Percentiles rank a stretch among this genome's conserved stretches.
Evolutionary conservation across 306 rosid genomes (phyloP).

Genomic region (Urtica urens): DNA sequence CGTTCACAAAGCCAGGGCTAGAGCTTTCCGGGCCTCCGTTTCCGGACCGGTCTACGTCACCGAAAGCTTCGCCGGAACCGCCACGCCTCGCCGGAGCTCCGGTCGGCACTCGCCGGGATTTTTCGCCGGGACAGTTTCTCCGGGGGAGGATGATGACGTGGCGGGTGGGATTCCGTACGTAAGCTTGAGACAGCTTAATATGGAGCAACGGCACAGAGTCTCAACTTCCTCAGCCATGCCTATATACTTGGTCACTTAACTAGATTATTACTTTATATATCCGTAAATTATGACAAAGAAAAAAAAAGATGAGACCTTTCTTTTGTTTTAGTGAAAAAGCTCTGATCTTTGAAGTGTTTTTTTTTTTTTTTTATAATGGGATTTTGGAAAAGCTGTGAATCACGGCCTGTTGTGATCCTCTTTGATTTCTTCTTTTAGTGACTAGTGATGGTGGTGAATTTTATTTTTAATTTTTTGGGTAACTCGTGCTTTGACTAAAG

Average conservation of each 20-base stretch:
- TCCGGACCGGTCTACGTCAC: slow-evolving; percentile 81
- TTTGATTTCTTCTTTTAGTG: slow-evolving; percentile 27
- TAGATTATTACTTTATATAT: background rate
- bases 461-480: slow-evolving; percentile 16
- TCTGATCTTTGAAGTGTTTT: slow-evolving; percentile 1
- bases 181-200: slow-evolving; percentile 73
- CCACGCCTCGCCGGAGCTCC: slow-evolving; percentile 41
- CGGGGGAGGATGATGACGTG: slow-evolving; percentile 31
- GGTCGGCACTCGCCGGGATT: slow-evolving; percentile 60
- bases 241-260: slow-evolving; percentile 60
- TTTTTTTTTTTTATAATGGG: background rate
- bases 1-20: slow-evolving; percentile 69
- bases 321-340: slow-evolving; percentile 4
- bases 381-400: slow-evolving; percentile 4
- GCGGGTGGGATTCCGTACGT: slow-evolving; percentile 59
- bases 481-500: slow-evolving; percentile 29
- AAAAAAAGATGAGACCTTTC: background rate
- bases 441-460: slow-evolving; percentile 21
- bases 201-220: slow-evolving; percentile 66
- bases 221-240: slow-evolving; percentile 78
- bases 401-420: no score
- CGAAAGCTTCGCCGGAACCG: slow-evolving; percentile 60
- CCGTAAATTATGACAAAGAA: background rate
- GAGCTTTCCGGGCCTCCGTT: slow-evolving; percentile 55
- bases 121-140: slow-evolving; percentile 49